Percentiles rank a stretch among this genome's conserved stretches.
These are phyloP conservation scores for Leishmania tropica DNA, from an alignment of 208 protist species.

Conservation along the genomic window DNA sequence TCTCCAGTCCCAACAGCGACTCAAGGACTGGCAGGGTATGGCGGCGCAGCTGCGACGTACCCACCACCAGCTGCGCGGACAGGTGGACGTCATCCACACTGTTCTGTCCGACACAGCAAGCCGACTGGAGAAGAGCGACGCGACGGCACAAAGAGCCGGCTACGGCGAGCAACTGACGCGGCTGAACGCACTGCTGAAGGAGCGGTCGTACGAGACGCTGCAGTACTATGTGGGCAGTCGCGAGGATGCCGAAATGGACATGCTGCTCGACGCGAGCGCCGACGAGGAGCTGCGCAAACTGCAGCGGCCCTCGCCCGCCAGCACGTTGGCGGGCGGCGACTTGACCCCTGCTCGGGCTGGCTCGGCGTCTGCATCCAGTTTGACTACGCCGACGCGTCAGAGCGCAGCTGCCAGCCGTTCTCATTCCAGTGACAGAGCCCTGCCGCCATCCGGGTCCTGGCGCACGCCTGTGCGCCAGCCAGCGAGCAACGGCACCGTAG, in stretches of 20 bases:
- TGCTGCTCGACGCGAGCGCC: slow-evolving; percentile 21
- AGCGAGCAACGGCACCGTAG: background rate
- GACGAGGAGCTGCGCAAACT: slow-evolving; percentile 34
- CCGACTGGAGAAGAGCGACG: slow-evolving; percentile 30
- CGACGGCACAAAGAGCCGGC: background rate
- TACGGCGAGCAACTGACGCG: slow-evolving; percentile 23
- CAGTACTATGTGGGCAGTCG: slow-evolving; percentile 33
- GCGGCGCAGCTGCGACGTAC: slow-evolving; percentile 28
- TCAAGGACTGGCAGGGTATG: slow-evolving; percentile 69
- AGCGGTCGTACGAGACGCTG: slow-evolving; percentile 45
- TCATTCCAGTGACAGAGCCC: background rate
- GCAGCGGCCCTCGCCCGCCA: slow-evolving; percentile 21
- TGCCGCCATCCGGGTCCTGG: background rate
- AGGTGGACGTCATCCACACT: slow-evolving; percentile 37
- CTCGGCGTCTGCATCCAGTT: background rate
- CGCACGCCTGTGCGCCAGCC: background rate
- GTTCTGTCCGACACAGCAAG: slow-evolving; percentile 36
- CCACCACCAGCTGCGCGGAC: slow-evolving; percentile 35
- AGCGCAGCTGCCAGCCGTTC: slow-evolving; percentile 9
- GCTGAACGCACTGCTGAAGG: slow-evolving; percentile 40
- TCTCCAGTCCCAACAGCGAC: slow-evolving; percentile 49
- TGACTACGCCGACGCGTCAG: slow-evolving; percentile 18
- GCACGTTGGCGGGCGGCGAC: background rate
- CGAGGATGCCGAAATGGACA: slow-evolving; percentile 14
- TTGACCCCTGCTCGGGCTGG: slow-evolving; percentile 11